A percentile compares a stretch with the other conserved stretches of the same genome.
Evolutionary conservation across 805 yeast species (phyloP).

Genomic region (Yarrowia sp.): DNA sequence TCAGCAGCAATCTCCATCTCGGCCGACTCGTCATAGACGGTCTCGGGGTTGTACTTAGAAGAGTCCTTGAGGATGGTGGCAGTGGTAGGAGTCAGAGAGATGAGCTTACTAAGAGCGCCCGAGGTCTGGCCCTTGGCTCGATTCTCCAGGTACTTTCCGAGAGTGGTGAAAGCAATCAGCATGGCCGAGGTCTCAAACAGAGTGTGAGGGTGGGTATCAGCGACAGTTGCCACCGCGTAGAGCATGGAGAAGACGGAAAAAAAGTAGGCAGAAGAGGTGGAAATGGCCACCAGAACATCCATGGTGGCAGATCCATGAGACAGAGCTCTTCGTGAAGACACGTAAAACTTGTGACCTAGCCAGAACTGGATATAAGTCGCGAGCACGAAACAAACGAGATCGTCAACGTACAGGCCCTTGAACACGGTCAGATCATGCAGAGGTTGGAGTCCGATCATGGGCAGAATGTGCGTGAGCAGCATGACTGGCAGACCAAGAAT

Average conservation of each 20-base stretch:
- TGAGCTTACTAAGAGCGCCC: conserved; percentile 78
- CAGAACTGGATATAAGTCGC: conserved; percentile 67
- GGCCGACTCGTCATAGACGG: conserved; percentile 17
- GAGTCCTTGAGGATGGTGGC: conserved; percentile 60
- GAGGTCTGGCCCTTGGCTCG: conserved; percentile 94
- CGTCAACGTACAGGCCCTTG: conserved; percentile 68
- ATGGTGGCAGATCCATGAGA: conserved; percentile 78
- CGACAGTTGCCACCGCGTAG: conserved; percentile 47
- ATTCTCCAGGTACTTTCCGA: conserved; percentile 92
- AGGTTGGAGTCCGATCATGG: conserved; percentile 53
- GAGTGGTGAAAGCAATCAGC: conserved; percentile 80
- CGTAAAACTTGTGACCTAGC: conserved; percentile 73
- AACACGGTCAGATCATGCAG: conserved; percentile 23
- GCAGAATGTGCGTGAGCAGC: conserved; percentile 54
- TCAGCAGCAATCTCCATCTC: conserved; percentile 65
- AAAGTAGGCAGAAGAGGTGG: conserved; percentile 77
- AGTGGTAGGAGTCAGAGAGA: conserved; percentile 79
- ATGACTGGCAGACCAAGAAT: conserved; percentile 64
- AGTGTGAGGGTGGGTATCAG: conserved; percentile 60
- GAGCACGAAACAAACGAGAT: conserved; percentile 64
- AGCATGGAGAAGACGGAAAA: conserved; percentile 74
- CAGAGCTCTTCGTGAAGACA: conserved; percentile 68
- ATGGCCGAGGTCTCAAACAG: conserved; percentile 87
- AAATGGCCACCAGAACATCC: conserved; percentile 88
- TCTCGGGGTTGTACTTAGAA: conserved; percentile 39